Conservation (phyloP, 2,329 filamentous ascomycete species). For the Dryadomyces sulphureus region DNA sequence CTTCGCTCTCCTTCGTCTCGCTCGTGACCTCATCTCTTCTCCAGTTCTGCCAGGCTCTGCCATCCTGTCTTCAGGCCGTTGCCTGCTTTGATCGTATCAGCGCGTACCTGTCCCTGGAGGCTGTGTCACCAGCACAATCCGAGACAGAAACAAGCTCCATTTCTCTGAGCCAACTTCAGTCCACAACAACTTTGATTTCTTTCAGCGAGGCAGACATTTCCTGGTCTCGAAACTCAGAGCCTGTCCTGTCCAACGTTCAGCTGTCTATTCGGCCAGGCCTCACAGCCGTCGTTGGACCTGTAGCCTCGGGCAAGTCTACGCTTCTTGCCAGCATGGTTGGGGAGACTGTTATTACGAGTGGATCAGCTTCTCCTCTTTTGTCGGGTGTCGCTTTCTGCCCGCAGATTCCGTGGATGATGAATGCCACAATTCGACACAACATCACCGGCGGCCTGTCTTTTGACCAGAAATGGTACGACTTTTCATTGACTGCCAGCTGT, state of each 20-base stretch:
- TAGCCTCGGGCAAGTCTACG: background rate
- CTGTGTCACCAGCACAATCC: background rate
- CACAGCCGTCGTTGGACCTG: background rate
- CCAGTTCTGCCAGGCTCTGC: background rate
- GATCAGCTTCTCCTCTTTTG: background rate
- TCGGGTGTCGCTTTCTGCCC: background rate
- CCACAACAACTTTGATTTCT: background rate
- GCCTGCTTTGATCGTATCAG: background rate
- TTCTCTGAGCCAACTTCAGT: background rate
- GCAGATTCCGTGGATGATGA: background rate
- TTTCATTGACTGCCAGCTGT: background rate
- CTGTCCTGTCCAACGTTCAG: background rate
- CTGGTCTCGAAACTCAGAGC: background rate
- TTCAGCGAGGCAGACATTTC: background rate
- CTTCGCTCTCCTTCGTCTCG: background rate
- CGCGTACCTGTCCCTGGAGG: background rate
- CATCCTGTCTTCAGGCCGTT: background rate
- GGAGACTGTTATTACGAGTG: background rate
- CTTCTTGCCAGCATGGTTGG: background rate
- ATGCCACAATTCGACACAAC: background rate
- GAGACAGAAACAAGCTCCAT: background rate
- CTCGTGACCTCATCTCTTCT: background rate
- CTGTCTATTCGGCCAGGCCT: background rate
- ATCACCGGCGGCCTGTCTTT: background rate
- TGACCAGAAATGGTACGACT: background rate